Evolutionary conservation across 2,329 filamentous ascomycete genomes (phyloP).

Genomic region (Fusarium decemcellulare): DNA sequence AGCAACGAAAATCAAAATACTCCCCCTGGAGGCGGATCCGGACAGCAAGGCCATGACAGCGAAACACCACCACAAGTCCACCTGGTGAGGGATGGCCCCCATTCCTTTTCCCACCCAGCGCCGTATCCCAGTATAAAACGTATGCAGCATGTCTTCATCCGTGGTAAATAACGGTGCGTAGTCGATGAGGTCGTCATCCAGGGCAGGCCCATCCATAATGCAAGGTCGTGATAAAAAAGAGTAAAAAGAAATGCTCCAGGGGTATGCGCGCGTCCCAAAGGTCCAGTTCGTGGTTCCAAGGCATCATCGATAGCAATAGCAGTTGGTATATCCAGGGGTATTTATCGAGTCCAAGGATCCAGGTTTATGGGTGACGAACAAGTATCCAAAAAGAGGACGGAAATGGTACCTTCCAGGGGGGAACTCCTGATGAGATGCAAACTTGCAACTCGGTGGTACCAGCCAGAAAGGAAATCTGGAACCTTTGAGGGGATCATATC

Average conservation of each 20-base stretch:
- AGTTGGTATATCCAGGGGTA: constrained; percentile 43
- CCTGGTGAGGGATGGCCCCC: constrained; percentile 40
- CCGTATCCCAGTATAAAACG: constrained; percentile 49
- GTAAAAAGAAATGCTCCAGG: constrained; percentile 40
- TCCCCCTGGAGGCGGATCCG: constrained; percentile 50
- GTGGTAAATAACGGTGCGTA: constrained; percentile 42
- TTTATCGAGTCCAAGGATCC: constrained; percentile 42
- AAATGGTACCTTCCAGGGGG: constrained; percentile 44
- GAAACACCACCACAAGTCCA: constrained; percentile 44
- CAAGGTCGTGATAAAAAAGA: constrained; percentile 45
- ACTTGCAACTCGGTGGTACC: constrained; percentile 48
- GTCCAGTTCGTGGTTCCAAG: constrained; percentile 40
- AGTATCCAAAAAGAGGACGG: constrained; percentile 38
- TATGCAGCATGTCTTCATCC: constrained; percentile 54
- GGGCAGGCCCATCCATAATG: constrained; percentile 46
- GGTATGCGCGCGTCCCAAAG: constrained; percentile 37
- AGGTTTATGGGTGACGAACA: constrained; percentile 34
- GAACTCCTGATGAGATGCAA: constrained; percentile 46
- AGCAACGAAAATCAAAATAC: constrained; percentile 47
- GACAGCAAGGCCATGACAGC: constrained; percentile 52
- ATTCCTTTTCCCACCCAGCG: constrained; percentile 50
- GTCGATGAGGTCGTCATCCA: constrained; percentile 47
- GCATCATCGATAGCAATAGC: constrained; percentile 44
- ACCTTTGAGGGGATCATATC: constrained; percentile 42
- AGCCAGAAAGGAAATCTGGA: constrained; percentile 43